Evolutionary conservation across 192 early-diverging fungal species (phyloP).

Genomic region (Coemansia sp.): DNA sequence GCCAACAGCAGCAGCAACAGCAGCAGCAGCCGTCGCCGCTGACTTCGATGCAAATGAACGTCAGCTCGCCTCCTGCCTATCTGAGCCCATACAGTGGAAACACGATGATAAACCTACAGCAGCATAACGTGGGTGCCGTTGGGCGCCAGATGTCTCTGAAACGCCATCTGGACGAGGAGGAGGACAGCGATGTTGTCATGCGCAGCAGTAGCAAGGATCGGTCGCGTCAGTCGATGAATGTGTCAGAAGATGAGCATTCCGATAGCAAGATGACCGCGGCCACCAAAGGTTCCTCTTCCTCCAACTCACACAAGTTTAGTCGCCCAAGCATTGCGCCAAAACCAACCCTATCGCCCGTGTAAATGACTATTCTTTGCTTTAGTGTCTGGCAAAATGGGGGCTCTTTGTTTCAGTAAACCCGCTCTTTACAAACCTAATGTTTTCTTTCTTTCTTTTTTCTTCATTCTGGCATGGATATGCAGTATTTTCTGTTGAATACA

Average conservation of each 20-base stretch:
- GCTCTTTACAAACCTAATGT: background rate
- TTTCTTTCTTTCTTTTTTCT: conserved; percentile 1
- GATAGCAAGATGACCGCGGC: conserved; percentile 7
- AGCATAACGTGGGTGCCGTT: background rate
- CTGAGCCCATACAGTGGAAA: background rate
- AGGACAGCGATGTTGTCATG: conserved; percentile 22
- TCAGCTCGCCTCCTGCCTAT: background rate
- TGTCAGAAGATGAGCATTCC: conserved; percentile 23
- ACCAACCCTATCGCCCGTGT: conserved; percentile 26
- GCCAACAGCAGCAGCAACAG: conserved; percentile 27
- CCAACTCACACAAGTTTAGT: conserved; percentile 32
- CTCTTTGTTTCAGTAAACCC: too few relatives aligned
- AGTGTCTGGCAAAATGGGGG: background rate
- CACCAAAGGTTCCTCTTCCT: conserved; percentile 7
- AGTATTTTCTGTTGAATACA: background rate
- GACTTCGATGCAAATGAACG: background rate
- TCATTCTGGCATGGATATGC: background rate
- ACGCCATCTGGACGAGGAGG: conserved; percentile 40
- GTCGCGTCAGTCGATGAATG: conserved; percentile 12
- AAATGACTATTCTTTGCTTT: conserved; percentile 1
- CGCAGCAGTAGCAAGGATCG: conserved; percentile 17
- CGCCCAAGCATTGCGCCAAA: conserved; percentile 31
- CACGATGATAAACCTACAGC: background rate
- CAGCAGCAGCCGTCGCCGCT: conserved; percentile 20
- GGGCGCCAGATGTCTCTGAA: conserved; percentile 35